A percentile compares a stretch with the other conserved stretches of the same genome.
Conservation (phyloP, 169 alveolate species). For the Theileria parva region DNA sequence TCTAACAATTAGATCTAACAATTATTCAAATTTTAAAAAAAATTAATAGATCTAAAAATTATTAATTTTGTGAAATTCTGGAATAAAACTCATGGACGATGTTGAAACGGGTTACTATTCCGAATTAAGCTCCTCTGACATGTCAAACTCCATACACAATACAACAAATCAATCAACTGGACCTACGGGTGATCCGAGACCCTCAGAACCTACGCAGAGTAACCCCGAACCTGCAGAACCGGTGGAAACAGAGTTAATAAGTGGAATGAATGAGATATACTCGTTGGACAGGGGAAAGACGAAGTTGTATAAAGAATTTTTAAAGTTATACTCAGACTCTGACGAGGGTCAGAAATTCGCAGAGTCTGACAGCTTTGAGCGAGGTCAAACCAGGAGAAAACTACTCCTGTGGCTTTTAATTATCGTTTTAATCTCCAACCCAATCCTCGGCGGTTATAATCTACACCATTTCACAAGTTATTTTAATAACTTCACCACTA, state of each 20-base stretch:
- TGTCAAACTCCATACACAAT: background rate
- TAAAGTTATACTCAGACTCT: background rate
- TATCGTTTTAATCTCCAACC: slow-evolving; percentile 38
- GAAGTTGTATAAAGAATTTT: slow-evolving; percentile 1
- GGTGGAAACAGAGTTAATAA: background rate
- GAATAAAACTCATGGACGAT: background rate
- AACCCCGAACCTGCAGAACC: no score
- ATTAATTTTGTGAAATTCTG: no score
- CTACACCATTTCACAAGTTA: slow-evolving; percentile 49
- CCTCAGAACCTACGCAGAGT: background rate
- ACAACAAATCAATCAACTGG: background rate
- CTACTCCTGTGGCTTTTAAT: slow-evolving; percentile 53
- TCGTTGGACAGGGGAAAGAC: background rate
- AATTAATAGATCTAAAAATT: no score
- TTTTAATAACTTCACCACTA: slow-evolving; percentile 26
- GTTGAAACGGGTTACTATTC: background rate
- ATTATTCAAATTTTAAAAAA: no score
- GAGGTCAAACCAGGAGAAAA: slow-evolving; percentile 12
- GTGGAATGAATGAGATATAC: background rate
- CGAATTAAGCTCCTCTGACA: slow-evolving; percentile 1
- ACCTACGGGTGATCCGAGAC: background rate
- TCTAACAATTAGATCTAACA: no score
- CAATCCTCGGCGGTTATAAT: slow-evolving; percentile 47
- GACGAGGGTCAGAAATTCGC: background rate
- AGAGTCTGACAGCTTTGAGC: background rate